Evolutionary conservation across 768 basidiomycete genomes (phyloP).

Genomic region (Chalciporus pseudorubinellus): DNA sequence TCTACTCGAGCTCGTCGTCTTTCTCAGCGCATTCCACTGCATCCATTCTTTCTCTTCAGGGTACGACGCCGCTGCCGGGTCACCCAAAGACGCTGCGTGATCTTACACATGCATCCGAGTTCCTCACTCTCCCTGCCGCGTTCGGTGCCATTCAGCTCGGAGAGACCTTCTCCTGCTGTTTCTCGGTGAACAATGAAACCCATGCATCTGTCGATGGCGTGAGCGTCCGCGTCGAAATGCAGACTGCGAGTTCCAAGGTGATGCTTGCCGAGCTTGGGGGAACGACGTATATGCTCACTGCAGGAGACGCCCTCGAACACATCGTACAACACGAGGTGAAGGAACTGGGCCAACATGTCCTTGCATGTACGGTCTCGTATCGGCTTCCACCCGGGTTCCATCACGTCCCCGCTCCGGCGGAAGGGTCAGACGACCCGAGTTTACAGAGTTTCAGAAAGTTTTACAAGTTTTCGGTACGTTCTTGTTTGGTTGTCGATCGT

Average conservation of each 20-base stretch:
- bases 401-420: constrained; percentile 45
- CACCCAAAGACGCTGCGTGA: constrained; percentile 85
- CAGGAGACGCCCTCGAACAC: constrained; percentile 61
- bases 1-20: constrained; percentile 79
- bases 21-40: constrained; percentile 81
- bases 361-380: constrained; percentile 84
- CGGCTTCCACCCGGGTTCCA: constrained; percentile 61
- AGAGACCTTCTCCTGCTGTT: constrained; percentile 80
- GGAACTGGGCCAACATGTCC: constrained; percentile 87
- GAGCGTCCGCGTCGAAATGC: constrained; percentile 77
- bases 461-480: constrained; percentile 85
- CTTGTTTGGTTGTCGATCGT: not conserved
- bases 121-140: constrained; percentile 76
- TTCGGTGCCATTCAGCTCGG: constrained; percentile 89
- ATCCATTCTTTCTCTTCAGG: constrained; percentile 75
- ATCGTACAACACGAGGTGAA: constrained; percentile 88
- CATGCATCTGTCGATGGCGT: constrained; percentile 61
- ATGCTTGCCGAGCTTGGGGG: constrained; percentile 65
- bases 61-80: constrained; percentile 61
- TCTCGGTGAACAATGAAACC: constrained; percentile 82
- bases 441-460: constrained; percentile 81
- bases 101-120: constrained; percentile 72
- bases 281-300: constrained; percentile 42
- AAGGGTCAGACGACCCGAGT: constrained; percentile 51
- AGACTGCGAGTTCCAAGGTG: constrained; percentile 69